These are phyloP conservation scores for Pseudogymnoascus destructans DNA, from an alignment of 2,329 filamentous ascomycete genomes.

Conservation along the genomic window DNA sequence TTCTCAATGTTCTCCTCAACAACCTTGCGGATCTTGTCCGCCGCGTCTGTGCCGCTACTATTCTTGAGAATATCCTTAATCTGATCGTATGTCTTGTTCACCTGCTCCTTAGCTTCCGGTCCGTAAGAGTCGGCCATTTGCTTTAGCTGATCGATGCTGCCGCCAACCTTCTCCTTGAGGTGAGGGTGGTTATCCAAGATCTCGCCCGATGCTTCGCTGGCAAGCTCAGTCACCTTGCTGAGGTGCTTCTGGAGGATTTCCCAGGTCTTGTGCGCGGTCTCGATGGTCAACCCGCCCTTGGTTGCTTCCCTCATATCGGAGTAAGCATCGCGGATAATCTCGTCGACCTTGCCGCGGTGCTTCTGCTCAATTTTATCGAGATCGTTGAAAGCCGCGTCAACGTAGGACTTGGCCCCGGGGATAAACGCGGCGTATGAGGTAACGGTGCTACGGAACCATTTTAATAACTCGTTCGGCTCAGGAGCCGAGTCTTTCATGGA, in stretches of 20 bases:
- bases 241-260: conserved; percentile 49
- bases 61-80: conserved; percentile 49
- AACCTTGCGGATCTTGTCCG: conserved; percentile 43
- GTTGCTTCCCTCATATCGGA: conserved; percentile 49
- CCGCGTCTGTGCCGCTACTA: conserved; percentile 39
- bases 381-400: conserved; percentile 58
- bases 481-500: conserved; percentile 51
- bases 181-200: conserved; percentile 62
- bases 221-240: conserved; percentile 45
- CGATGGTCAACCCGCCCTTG: conserved; percentile 46
- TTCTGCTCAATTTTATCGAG: conserved; percentile 54
- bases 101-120: conserved; percentile 63
- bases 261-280: conserved; percentile 48
- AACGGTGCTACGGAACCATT: conserved; percentile 51
- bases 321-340: conserved; percentile 55
- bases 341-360: conserved; percentile 56
- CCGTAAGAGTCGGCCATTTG: conserved; percentile 56
- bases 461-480: conserved; percentile 51
- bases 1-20: conserved; percentile 58
- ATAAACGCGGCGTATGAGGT: conserved; percentile 59
- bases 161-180: conserved; percentile 59
- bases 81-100: conserved; percentile 58
- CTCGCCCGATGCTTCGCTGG: conserved; percentile 48
- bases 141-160: conserved; percentile 55
- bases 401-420: conserved; percentile 54